Percentiles rank a stretch among this genome's conserved stretches.
phyloP scores from a whole-genome alignment of 371 early-diverging fungal species.

The Mucor piriformis region DNA sequence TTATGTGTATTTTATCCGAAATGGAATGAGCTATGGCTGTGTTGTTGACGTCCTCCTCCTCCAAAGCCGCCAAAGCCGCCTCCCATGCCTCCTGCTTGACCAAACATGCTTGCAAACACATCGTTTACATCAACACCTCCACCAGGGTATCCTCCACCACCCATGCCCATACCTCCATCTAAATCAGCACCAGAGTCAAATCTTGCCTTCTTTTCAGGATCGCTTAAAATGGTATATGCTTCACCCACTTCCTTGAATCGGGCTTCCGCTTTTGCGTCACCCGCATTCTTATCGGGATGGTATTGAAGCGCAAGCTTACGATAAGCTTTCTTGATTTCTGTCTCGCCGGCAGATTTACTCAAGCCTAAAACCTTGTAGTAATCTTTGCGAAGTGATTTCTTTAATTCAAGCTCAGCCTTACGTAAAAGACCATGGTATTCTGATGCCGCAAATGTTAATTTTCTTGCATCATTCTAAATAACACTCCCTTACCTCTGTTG shows the following conservation, averaged over 20 bases:
- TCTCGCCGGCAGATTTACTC: slow-evolving; percentile 71
- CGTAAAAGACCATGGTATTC: slow-evolving; percentile 68
- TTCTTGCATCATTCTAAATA: neutral
- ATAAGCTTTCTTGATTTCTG: slow-evolving; percentile 94
- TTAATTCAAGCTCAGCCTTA: slow-evolving; percentile 73
- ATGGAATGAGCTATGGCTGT: slow-evolving; percentile 49
- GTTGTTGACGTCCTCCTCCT: slow-evolving; percentile 36
- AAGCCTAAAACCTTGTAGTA: slow-evolving; percentile 95
- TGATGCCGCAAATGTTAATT: slow-evolving; percentile 1
- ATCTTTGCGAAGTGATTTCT: slow-evolving; percentile 82
- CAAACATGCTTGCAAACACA: slow-evolving; percentile 69
- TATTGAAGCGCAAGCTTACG: slow-evolving; percentile 81
- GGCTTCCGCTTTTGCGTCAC: slow-evolving; percentile 67
- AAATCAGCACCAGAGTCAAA: slow-evolving; percentile 82
- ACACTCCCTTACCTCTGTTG: slow-evolving; percentile 49
- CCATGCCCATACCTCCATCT: slow-evolving; percentile 63
- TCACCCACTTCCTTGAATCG: slow-evolving; percentile 87
- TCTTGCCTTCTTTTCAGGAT: slow-evolving; percentile 79
- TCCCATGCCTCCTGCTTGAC: slow-evolving; percentile 32
- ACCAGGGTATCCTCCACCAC: slow-evolving; percentile 47
- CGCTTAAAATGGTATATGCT: slow-evolving; percentile 78
- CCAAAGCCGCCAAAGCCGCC: slow-evolving; percentile 38
- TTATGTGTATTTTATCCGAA: slow-evolving; percentile 44
- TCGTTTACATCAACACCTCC: slow-evolving; percentile 64
- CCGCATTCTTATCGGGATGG: slow-evolving; percentile 86